Evolutionary conservation across 352 stramenopile genomes (phyloP), one percentile per base, ranked within the genome.

Genomic region (Phytopythium helicoides): DNA sequence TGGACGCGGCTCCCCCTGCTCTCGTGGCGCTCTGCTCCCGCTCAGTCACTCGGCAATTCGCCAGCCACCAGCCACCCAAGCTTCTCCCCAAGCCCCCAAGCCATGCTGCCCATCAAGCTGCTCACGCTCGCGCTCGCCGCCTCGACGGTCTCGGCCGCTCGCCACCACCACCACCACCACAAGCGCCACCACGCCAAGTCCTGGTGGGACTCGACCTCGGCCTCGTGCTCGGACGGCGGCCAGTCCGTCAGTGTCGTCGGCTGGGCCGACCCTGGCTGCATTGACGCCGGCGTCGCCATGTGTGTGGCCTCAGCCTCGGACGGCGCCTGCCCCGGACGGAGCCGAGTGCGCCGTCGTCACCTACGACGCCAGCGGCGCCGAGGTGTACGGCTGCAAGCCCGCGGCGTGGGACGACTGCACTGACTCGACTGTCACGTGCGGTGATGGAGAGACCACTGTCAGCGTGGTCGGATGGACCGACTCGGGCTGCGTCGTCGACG

Each of bases 391-490:
- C 44, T 51, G 44, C 28, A 19, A 39, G 44, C 44, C 44, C 7
- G 44, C 15, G 3, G 44, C 35, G 3, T 39, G 25, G 44, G 35
- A 40, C 44, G 35, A 39, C 44, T 51, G 28, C 21, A 16, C 16
- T 6, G 44, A 51, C 44, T 19, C 28, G 16, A 15, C 16, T 14
- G 14, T 14, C 6, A 26, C 44, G 16, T 39, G 25, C n/a, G 44
- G 44, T 16, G 44, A 51, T 4, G 44, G 37, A 23, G 25, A 51
- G 44, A 37, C 44, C 25, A 23, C 44, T 16, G 37, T 51, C 25
- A 51, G 44, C 44, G 44, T 51, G 25, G 44, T 51, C n/a, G 44
- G 44, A 23, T 51, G 44, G 44, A 39, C 25, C 26, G 44, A 41
- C 14, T 19, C 36, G 12, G 36, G 36, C 36, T 41, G 36, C 36